Base-by-base conservation (phyloP, 2,329 filamentous ascomycete genomes). In the Dothiorella sarmentorum region DNA sequence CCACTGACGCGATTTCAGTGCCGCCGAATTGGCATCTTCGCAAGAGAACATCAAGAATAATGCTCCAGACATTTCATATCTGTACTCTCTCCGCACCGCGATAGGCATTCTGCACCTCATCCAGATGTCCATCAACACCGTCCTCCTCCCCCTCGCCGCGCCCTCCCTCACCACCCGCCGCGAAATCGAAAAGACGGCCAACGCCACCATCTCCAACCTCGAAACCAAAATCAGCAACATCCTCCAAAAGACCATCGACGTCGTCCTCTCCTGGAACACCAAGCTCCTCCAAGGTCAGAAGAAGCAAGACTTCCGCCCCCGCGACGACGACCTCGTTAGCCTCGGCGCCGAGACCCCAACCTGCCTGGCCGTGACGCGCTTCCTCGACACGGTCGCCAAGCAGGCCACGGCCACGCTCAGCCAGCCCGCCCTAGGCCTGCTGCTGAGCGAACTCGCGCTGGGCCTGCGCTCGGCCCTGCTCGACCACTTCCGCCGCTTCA, bases 401-500 rank as follows among this genome's bases (percentile, higher is more conserved):
- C 79, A 85, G 51, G 82, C 86, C 5, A 76, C 82, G 13, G 82
- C 84, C 61, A 86, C 91, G 3, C 81, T 99, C 15, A 89, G 92
- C 67, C 90, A 91, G 3, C 84, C 87, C 40, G 97, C 97, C 66
- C 82, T 96, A 1, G 86, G 90, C 57, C 82, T 87, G 49, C 90
- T 97, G 70, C 85, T 88, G 56, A 87, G 87, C 61, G 93, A 97
- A 75, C 83, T 97, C 20, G 92, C 90, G 1, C 78, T 92, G 13
- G 87, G 88, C 9, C 80, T 96, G 33, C 86, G 92, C 64, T 78
- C 82, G 51, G 82, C 95, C 9, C 82, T 99, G 4, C 86, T 99
- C 62, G 90, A 94, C 62, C 94, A 99, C 75, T 90, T 97, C 76
- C 94, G 96, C 69, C 91, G 90, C 68, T 99, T 96, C 76, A 85